A percentile compares a stretch with the other conserved stretches of the same genome.
These are phyloP conservation scores for Pseudomassariella vexata DNA, from an alignment of 2,329 filamentous ascomycete species.

Conservation along the genomic window DNA sequence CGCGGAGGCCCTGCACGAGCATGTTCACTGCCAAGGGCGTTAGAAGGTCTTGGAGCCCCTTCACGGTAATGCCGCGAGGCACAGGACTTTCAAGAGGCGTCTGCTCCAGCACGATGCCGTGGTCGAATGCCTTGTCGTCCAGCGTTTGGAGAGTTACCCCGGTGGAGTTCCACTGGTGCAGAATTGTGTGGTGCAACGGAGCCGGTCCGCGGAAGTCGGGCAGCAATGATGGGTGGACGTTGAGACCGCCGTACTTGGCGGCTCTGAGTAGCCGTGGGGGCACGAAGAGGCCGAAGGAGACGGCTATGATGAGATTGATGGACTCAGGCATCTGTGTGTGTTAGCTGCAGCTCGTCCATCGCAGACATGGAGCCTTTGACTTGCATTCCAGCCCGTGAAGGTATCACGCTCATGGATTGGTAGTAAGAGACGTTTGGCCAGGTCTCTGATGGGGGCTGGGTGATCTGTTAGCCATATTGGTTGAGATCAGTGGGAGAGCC, in stretches of 20 bases:
- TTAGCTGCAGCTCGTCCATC: no score
- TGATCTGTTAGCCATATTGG: no score
- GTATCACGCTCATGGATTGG: conserved; percentile 71
- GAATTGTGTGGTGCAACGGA: conserved; percentile 78
- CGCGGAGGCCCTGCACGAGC: conserved; percentile 60
- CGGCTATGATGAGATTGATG: conserved; percentile 79
- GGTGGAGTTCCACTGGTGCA: conserved; percentile 53
- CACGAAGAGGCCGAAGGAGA: conserved; percentile 90
- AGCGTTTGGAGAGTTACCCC: conserved; percentile 87
- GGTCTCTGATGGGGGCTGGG: conserved; percentile 65
- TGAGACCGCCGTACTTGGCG: conserved; percentile 79
- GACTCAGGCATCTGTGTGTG: conserved; percentile 48
- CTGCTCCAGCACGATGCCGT: conserved; percentile 69
- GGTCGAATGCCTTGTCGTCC: conserved; percentile 70
- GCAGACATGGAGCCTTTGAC: conserved; percentile 23
- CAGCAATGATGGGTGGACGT: conserved; percentile 87
- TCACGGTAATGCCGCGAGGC: conserved; percentile 37
- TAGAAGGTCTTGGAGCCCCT: conserved; percentile 47
- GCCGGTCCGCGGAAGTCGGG: conserved; percentile 83
- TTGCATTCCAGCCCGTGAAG: conserved; percentile 74
- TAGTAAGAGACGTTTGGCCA: conserved; percentile 59
- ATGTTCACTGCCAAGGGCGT: conserved; percentile 63
- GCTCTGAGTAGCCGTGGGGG: conserved; percentile 66
- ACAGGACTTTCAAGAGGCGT: conserved; percentile 54
- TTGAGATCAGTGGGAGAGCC: neutral